Evolutionary conservation across 495 filamentous ascomycete genomes (phyloP).

Genomic region (Aspergillus sclerotioniger): DNA sequence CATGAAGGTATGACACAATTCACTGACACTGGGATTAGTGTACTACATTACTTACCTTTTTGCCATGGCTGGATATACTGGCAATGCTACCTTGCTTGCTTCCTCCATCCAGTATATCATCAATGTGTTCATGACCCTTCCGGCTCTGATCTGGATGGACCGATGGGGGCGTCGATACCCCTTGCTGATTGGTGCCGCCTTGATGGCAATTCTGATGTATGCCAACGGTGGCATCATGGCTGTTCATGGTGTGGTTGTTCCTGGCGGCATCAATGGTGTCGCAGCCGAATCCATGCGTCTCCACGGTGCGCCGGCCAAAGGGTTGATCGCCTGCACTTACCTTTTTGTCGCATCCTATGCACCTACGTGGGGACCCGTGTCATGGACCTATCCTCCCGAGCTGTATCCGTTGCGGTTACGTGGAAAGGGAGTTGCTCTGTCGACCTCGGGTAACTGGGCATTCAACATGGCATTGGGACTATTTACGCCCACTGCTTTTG

Average conservation of each 20-base stretch:
- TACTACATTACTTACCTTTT: constrained; percentile 43
- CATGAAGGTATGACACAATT: not conserved
- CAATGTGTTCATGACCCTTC: constrained; percentile 53
- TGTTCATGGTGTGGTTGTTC: constrained; percentile 47
- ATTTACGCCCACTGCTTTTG: constrained; percentile 68
- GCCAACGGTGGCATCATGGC: constrained; percentile 67
- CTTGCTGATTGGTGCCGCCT: constrained; percentile 60
- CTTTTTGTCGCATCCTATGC: constrained; percentile 56
- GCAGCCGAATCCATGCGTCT: constrained; percentile 35
- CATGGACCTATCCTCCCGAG: constrained; percentile 66
- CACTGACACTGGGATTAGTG: constrained; percentile 10
- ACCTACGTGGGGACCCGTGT: constrained; percentile 59
- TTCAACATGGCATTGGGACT: constrained; percentile 74
- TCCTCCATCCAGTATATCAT: constrained; percentile 72
- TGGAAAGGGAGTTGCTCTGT: constrained; percentile 63
- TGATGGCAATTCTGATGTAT: constrained; percentile 68
- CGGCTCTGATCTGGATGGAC: constrained; percentile 57
- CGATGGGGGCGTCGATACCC: constrained; percentile 62
- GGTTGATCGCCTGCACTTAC: constrained; percentile 63
- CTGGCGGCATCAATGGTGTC: constrained; percentile 38
- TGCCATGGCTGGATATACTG: constrained; percentile 36
- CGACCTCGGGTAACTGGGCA: constrained; percentile 70
- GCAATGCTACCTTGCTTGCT: constrained; percentile 47
- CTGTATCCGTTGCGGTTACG: constrained; percentile 63
- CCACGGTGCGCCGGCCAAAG: constrained; percentile 45